Evolutionary conservation across 2,329 filamentous ascomycete species (phyloP).

Genomic region (Penicillium sp.): DNA sequence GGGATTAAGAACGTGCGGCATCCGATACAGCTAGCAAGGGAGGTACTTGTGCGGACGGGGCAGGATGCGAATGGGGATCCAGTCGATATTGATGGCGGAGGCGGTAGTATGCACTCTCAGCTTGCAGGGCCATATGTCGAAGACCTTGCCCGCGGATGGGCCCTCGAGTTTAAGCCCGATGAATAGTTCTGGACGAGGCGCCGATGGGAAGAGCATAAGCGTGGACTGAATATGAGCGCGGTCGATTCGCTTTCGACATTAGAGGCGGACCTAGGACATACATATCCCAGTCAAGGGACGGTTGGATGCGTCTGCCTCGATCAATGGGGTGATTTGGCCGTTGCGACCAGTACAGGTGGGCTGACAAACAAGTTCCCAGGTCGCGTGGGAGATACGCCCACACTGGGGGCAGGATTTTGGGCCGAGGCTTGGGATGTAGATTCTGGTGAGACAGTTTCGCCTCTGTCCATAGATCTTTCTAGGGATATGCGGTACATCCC

Average conservation of each 20-base stretch:
- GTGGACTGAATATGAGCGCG: conserved; percentile 50
- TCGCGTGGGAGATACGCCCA: conserved; percentile 83
- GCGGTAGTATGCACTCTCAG: conserved; percentile 63
- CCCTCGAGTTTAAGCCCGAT: conserved; percentile 70
- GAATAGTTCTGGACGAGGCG: conserved; percentile 79
- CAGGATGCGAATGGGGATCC: conserved; percentile 63
- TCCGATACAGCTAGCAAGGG: conserved; percentile 74
- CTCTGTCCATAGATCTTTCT: neutral
- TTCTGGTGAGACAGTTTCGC: neutral
- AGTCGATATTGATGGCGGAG: conserved; percentile 47
- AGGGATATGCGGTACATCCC: conserved; percentile 9
- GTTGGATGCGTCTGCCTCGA: conserved; percentile 84
- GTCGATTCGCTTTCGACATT: neutral
- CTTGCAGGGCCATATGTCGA: conserved; percentile 72
- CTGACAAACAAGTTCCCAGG: conserved; percentile 89
- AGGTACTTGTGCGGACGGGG: conserved; percentile 63
- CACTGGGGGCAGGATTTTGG: conserved; percentile 85
- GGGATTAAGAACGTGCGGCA: conserved; percentile 76
- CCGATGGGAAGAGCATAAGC: conserved; percentile 77
- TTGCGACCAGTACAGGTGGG: conserved; percentile 71
- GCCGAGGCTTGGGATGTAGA: conserved; percentile 74
- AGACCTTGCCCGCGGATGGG: conserved; percentile 64
- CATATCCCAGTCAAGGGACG: conserved; percentile 75
- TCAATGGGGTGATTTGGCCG: conserved; percentile 72
- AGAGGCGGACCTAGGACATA: conserved; percentile 22